phyloP scores from a whole-genome alignment of 306 rosid genomes.

The Cicer yamashitae region DNA sequence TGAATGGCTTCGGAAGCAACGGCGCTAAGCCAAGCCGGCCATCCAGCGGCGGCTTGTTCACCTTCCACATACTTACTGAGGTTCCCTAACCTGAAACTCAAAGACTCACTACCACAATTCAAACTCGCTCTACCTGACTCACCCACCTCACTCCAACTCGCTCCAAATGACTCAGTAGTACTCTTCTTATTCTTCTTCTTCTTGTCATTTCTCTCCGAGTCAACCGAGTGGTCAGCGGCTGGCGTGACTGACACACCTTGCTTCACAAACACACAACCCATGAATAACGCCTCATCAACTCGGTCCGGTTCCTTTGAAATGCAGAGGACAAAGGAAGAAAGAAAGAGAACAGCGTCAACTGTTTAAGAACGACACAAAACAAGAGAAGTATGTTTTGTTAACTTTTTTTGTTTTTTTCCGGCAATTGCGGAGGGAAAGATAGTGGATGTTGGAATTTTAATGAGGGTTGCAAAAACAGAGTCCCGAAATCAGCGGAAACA shows the following conservation, averaged over 20 bases:
- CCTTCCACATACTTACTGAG: conserved; percentile 81
- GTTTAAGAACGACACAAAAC: conserved; percentile 32
- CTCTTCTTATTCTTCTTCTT: conserved; percentile 42
- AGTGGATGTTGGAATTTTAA: conserved; percentile 46
- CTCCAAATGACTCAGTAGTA: conserved; percentile 51
- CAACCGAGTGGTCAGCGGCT: conserved; percentile 77
- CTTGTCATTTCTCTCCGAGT: conserved; percentile 39
- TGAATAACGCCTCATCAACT: conserved; percentile 43
- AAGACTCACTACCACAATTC: conserved; percentile 59
- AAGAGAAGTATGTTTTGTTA: conserved; percentile 3
- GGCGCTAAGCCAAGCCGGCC: conserved; percentile 97
- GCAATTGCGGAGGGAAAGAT: conserved; percentile 69
- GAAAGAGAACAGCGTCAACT: conserved; percentile 20
- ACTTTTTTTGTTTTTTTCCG: conserved; percentile 49
- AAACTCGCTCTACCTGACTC: conserved; percentile 86
- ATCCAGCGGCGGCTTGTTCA: conserved; percentile 92
- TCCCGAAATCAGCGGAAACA: conserved; percentile 68
- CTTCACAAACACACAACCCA: conserved; percentile 96
- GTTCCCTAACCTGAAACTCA: conserved; percentile 86
- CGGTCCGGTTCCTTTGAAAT: not conserved
- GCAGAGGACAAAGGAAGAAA: not conserved
- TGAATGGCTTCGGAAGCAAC: conserved; percentile 97
- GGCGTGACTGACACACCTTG: conserved; percentile 94
- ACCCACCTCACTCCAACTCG: conserved; percentile 71
- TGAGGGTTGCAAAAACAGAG: conserved; percentile 45